Base-by-base conservation (phyloP, 1,284 basidiomycete genomes). In the Porodaedalea pini region DNA sequence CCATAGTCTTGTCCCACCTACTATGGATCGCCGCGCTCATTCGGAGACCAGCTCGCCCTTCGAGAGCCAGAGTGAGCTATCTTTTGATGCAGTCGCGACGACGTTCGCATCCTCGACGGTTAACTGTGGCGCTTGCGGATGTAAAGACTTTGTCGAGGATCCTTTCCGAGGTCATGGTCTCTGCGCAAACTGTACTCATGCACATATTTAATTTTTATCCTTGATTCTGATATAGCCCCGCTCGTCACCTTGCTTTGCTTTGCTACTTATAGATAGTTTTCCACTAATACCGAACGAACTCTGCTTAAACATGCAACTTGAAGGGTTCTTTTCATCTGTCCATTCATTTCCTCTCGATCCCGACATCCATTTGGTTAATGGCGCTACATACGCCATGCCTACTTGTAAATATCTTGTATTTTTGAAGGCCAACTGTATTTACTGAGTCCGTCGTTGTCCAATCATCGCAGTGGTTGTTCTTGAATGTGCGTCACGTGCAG, bases 1-100 rank as follows among this genome's bases (percentile, higher is more conserved):
- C 17, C 53, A 23, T 31, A 40, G 53, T 36, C 51, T 58, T 10
- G 44, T n/a, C 44, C 45, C 54, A 21, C 45, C 50, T 6, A 2
- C 17, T 11, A 17, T 29, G 11, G 40, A 25, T 48, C 37, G 32
- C 31, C 44, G 34, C 25, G 39, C 55, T 10, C 54, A 60, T 36
- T 61, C 59, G 23, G 59, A 57, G 2, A 57, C 34, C 15, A 49
- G 43, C n/a, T 57, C 55, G n/a, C 59, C 59, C 4, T 61, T 57
- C 36, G 59, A 61, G 21, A 61, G 56, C 45, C 51, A 57, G 45
- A 61, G 59, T 34, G 51, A 54, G 29, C 31, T 57, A 6, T 57
- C 56, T 11, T 44, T 61, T 27, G 54, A 60, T 34, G 39, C 54
- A 4, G 55, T 54, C 31, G 55, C 56, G 19, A 37, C 41, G 17